Conservation (phyloP, 495 filamentous ascomycete genomes). For the Hyaloscypha hepaticicola region DNA sequence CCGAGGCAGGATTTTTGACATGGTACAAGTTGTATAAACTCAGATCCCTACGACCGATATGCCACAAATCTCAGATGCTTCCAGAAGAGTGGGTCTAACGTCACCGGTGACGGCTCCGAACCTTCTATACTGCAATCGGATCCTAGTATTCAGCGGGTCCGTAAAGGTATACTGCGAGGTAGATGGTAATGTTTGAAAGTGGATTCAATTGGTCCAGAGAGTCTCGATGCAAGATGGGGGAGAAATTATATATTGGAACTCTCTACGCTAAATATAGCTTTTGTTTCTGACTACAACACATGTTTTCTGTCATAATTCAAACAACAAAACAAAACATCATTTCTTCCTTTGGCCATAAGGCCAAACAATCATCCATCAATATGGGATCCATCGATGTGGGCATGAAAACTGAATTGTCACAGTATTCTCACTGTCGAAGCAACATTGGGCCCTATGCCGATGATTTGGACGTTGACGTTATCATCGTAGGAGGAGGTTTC, state of each 20-base stretch:
- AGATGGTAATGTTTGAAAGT: neutral
- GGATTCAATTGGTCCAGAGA: neutral
- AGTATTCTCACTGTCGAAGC: slow-evolving; percentile 38
- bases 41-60: slow-evolving; percentile 1
- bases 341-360: slow-evolving; percentile 8
- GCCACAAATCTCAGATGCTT: neutral
- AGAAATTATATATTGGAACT: neutral
- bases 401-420: slow-evolving; percentile 32
- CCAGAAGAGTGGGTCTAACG: neutral
- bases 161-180: slow-evolving; percentile 3
- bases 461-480: slow-evolving; percentile 45
- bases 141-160: slow-evolving; percentile 3
- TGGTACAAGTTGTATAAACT: neutral
- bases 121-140: slow-evolving; percentile 2
- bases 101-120: slow-evolving; percentile 5
- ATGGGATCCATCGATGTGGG: slow-evolving; percentile 4
- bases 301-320: slow-evolving; percentile 11
- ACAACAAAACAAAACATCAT: slow-evolving; percentile 19
- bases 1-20: neutral
- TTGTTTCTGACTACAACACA: slow-evolving; percentile 3
- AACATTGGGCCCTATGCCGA: slow-evolving; percentile 40
- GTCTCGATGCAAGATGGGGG: neutral
- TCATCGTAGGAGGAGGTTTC: slow-evolving; percentile 55
- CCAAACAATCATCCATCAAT: slow-evolving; percentile 13
- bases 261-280: neutral